Conservation (phyloP, 148 eudicot species). For the Rhododendron henanense region DNA sequence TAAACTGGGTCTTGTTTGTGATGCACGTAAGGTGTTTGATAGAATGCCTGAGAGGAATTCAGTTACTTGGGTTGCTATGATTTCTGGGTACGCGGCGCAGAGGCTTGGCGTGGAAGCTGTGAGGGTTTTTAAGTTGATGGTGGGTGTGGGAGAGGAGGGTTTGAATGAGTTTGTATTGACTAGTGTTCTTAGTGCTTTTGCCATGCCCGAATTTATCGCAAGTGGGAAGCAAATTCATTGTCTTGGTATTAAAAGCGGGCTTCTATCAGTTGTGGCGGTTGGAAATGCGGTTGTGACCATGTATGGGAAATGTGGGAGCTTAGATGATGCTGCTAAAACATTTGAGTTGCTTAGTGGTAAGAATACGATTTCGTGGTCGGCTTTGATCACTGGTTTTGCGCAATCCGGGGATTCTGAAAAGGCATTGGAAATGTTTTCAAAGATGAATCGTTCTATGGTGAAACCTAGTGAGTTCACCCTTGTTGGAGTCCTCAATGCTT, state of each 20-base stretch:
- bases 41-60: constrained; percentile 48
- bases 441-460: constrained; percentile 42
- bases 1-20: constrained; percentile 27
- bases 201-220: constrained; percentile 18
- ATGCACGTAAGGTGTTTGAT: constrained; percentile 51
- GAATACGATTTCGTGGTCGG: constrained; percentile 52
- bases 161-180: constrained; percentile 40
- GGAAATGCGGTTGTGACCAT: constrained; percentile 54
- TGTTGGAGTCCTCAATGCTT: constrained; percentile 59
- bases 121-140: constrained; percentile 30
- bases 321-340: constrained; percentile 27
- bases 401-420: constrained; percentile 39
- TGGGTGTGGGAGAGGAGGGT: constrained; percentile 24
- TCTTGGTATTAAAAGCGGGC: constrained; percentile 32
- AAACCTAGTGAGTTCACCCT: constrained; percentile 51
- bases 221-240: constrained; percentile 45
- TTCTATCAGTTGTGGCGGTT: constrained; percentile 27
- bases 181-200: constrained; percentile 41
- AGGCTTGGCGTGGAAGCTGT: constrained; percentile 38
- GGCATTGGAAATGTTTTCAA: constrained; percentile 43
- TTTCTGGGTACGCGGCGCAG: constrained; percentile 41
- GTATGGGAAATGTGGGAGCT: constrained; percentile 47
- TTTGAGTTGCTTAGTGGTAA: constrained; percentile 33
- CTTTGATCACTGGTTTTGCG: constrained; percentile 55
- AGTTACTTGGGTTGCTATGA: constrained; percentile 45